A percentile compares a stretch with the other conserved stretches of the same genome.
Conservation (phyloP, 2,329 filamentous ascomycete genomes). For the Phaeoacremonium minimum region DNA sequence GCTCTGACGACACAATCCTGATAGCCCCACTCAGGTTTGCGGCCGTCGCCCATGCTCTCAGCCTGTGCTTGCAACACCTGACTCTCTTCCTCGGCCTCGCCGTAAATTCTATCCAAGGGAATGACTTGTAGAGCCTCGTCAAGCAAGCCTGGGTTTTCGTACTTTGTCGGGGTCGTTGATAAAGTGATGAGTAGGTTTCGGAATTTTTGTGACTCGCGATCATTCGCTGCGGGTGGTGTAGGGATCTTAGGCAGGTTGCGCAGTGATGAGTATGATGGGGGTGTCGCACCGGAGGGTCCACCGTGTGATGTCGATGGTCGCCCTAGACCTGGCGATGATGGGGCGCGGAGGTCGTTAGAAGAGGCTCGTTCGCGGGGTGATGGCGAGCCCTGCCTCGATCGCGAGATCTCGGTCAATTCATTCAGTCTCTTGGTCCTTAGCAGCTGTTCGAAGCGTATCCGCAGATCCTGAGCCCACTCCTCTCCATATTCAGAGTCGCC, state of each 20-base stretch:
- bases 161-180: slow-evolving; percentile 85
- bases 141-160: slow-evolving; percentile 91
- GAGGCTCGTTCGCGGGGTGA: slow-evolving; percentile 46
- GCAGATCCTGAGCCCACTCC: slow-evolving; percentile 73
- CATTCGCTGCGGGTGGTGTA: slow-evolving; percentile 62
- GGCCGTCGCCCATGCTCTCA: slow-evolving; percentile 76
- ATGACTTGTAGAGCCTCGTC: slow-evolving; percentile 88
- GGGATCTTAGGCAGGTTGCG: slow-evolving; percentile 56
- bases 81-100: slow-evolving; percentile 88
- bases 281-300: slow-evolving; percentile 26
- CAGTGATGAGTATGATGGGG: slow-evolving; percentile 43
- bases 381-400: slow-evolving; percentile 56
- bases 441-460: slow-evolving; percentile 79
- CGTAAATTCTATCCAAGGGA: slow-evolving; percentile 85
- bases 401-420: slow-evolving; percentile 66
- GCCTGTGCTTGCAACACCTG: slow-evolving; percentile 86
- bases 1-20: slow-evolving; percentile 94
- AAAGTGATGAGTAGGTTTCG: slow-evolving; percentile 79
- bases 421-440: slow-evolving; percentile 84
- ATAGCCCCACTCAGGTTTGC: slow-evolving; percentile 88
- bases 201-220: slow-evolving; percentile 68
- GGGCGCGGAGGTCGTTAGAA: slow-evolving; percentile 38
- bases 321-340: slow-evolving; percentile 30
- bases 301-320: slow-evolving; percentile 44
- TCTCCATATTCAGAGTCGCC: slow-evolving; percentile 53